Evolutionary conservation across 2,329 filamentous ascomycete genomes (phyloP), one percentile per base, ranked within the genome.

Genomic region (Akanthomyces lecanii): DNA sequence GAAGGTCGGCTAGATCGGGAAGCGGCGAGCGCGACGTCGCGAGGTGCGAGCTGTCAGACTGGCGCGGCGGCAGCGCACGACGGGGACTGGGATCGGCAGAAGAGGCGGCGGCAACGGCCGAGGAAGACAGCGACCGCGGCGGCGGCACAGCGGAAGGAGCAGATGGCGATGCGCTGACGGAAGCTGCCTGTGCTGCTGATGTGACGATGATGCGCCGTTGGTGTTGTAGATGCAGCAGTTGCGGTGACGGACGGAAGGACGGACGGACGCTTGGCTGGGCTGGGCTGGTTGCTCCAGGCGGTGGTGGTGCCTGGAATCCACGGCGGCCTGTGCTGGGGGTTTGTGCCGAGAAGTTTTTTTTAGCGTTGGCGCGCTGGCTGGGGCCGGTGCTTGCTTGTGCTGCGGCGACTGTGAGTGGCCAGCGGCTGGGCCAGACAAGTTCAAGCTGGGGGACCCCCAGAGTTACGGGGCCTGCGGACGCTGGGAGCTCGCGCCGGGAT

Each of bases 11-110:
- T 40, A 51, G 45, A n/a, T 57, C 21, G 18, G 14, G 21, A 44
- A 53, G 47, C 25, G 10, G 28, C 47, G 63, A 64, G 30, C 44
- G 63, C 59, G 62, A 50, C 14, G 55, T 48, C 25, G 65, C 48
- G 64, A 54, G 23, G 45, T 51, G 11, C 21, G 57, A 45, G 33
- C 23, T 42, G 59, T 64, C 62, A 21, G 65, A 65, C 28, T 55
- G 62, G 42, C 57, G 63, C 16, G 11, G 50, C 14, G 44, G 55
- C 45, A 42, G 40, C 48, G 62, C 47, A n/a, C 14, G 25, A 53
- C 18, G 51, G 18, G 33, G 5, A 6, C 11, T 21, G 18, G 18
- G 23, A 59, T 51, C 18, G 25, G 48, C 11, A 36, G 36, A 25
- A 16, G 60, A 44, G 53, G 23, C 12, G 28, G 28, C 21, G 51